Evolutionary conservation across 2,329 filamentous ascomycete species (phyloP), one percentile per base, ranked within the genome.

Genomic region (Chaetomium sp.): DNA sequence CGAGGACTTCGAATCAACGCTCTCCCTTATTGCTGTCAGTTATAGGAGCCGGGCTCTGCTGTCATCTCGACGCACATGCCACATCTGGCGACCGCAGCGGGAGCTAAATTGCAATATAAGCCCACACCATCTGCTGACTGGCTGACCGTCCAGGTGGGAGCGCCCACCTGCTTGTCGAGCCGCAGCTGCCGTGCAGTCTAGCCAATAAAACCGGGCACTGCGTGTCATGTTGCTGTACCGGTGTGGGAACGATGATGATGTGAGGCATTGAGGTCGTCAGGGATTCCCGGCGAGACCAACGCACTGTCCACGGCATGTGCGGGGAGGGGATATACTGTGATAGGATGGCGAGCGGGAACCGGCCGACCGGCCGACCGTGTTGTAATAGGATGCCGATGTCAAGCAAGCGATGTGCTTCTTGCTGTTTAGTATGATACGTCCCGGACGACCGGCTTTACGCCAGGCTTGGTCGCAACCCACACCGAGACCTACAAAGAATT

Each of bases 41-140:
- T 35, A 63, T 59, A 67, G 64, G 65, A 66, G 60, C 62, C 65
- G 63, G 57, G 65, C 8, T 60, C 53, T 60, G 64, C 60, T 62
- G 65, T 58, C 58, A 65, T 64, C 42, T 64, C 62, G 56, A 54
- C 59, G 9, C 47, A 50, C 58, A 55, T 64, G 58, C 56, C 55
- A 57, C 35, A 66, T 60, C 62, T 62, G 65, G 69, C 29, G 59
- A 65, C 50, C 21, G 57, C 64, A 60, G 65, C 68, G 64, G 69
- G 68, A 67, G 60, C 60, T 63, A 65, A 47, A 71, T 70, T 70
- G 69, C 65, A 68, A 69, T 70, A 65, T 68, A 61, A 57, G 55
- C 35, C 58, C 31, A 63, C 69, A 64, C 68, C 61, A 68, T 61
- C 68, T 64, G 63, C 61, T 71, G 64, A 70, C 65, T 67, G 59